Base-by-base conservation (phyloP, 2,329 filamentous ascomycete species). In the Penicillium sp. region DNA sequence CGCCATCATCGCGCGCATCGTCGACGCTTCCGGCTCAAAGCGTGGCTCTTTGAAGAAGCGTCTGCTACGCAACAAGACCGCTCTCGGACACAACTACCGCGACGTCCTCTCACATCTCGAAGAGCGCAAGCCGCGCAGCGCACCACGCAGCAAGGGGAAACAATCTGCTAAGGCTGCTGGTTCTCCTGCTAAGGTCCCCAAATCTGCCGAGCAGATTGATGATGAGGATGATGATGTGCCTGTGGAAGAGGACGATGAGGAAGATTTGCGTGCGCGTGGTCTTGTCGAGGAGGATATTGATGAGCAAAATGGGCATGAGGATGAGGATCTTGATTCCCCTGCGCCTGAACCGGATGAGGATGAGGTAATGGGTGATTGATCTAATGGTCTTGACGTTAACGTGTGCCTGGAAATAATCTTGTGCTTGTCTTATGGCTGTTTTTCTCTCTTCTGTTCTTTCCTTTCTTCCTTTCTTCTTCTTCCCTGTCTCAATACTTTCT, bases 21-120 rank as follows among this genome's bases (percentile, higher is more conserved):
- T 97, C 47, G 91, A 95, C 67, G 76, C 79, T 40, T 79, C 77
- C 1, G 85, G 83, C 6, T 75, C 81, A 10, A 76, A 83, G 29
- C 81, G 81, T 8, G 86, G 84, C 29, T 84, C 83, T 67, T 80
- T 96, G 34, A 83, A 84, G 58, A 83, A 85, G 64, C 83, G 92
- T 18, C 78, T 99, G 21, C 81, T 88, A 64, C 82, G 90, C 60
- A 97, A 99, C 74, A 88, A 88, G 68, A 79, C 77, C n/a, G 86
- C 85, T 67, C 81, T 99, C 3, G 94, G 94, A 2, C 79, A 83
- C 43, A 97, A 94, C 69, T 95, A 90, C 79, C 90, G 88, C 67
- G 91, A 94, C 64, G 85, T 97, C 6, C 78, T 96, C 4, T 83
- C 85, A 8, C 94, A 88, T 70, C 78, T 97, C 4, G 92, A 96